phyloP scores from a whole-genome alignment of 2,329 filamentous ascomycete genomes.

The Colletotrichum liaoningense region DNA sequence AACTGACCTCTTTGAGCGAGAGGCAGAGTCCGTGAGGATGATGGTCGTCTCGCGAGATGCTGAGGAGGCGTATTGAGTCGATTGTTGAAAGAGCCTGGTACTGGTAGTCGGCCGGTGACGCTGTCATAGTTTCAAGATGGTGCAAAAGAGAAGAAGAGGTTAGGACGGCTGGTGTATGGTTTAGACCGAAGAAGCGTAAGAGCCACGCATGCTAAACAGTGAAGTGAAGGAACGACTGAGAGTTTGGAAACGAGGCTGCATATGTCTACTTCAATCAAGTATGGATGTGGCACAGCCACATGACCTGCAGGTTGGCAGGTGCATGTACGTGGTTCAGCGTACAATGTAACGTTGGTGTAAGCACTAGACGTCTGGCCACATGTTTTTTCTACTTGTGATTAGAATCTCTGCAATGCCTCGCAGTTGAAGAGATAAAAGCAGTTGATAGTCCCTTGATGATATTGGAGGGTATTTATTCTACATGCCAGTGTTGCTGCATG shows the following conservation, averaged over 20 bases:
- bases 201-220: not conserved
- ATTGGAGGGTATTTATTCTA: too few relatives aligned
- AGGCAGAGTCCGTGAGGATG: not conserved
- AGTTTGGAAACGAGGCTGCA: not conserved
- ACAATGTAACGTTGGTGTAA: not conserved
- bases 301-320: not conserved
- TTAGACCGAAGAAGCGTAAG: not conserved
- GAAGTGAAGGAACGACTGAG: not conserved
- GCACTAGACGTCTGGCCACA: not conserved
- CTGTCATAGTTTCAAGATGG: not conserved
- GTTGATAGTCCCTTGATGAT: too few relatives aligned
- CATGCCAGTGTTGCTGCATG: too few relatives aligned
- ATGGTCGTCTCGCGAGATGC: not conserved
- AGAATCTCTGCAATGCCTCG: too few relatives aligned
- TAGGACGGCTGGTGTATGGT: not conserved
- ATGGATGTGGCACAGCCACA: not conserved
- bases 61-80: constrained; percentile 1
- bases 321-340: not conserved
- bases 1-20: not conserved
- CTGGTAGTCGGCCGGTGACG: not conserved
- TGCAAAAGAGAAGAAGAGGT: not conserved
- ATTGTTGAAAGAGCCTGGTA: not conserved
- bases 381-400: too few relatives aligned
- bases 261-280: too few relatives aligned
- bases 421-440: too few relatives aligned